These are phyloP conservation scores for Saccharum spontaneum DNA, from an alignment of 176 grass and related monocot species.

Conservation along the genomic window DNA sequence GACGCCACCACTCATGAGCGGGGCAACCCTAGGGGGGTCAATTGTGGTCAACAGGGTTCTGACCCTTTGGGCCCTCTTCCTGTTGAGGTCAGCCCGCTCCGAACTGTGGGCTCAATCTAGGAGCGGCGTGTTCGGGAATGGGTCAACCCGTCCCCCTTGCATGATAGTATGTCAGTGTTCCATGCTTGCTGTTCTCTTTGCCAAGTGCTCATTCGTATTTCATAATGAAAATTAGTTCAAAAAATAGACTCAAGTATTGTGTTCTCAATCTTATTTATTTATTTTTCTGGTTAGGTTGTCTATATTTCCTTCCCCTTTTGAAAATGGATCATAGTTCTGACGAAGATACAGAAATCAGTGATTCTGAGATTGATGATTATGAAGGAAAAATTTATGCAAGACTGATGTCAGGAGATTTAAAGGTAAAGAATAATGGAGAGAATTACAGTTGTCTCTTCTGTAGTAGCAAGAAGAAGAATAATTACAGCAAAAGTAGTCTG, in stretches of 20 bases:
- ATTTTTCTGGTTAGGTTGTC: neutral
- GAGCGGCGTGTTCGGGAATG: neutral
- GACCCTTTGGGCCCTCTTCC: neutral
- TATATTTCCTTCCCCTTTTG: neutral
- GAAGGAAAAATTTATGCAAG: constrained; percentile 49
- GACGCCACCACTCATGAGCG: neutral
- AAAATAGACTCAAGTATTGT: neutral
- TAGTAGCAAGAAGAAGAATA: constrained; percentile 65
- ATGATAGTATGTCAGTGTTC: neutral
- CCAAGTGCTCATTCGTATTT: constrained; percentile 12
- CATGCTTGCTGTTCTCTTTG: neutral
- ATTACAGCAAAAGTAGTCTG: constrained; percentile 56
- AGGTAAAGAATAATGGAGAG: constrained; percentile 42
- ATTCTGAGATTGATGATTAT: constrained; percentile 79
- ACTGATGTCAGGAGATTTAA: constrained; percentile 50
- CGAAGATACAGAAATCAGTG: constrained; percentile 62
- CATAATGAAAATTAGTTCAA: neutral
- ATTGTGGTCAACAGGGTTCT: neutral
- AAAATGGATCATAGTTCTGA: constrained; percentile 61
- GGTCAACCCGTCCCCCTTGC: neutral
- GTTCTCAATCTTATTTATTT: constrained; percentile 1
- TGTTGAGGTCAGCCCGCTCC: neutral
- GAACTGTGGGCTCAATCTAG: neutral
- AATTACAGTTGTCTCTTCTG: constrained; percentile 77
- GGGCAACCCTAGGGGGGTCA: neutral